A percentile compares a stretch with the other conserved stretches of the same genome.
Evolutionary conservation across 306 rosid species (phyloP).

Genomic region (Ammopiptanthus mongolicus): DNA sequence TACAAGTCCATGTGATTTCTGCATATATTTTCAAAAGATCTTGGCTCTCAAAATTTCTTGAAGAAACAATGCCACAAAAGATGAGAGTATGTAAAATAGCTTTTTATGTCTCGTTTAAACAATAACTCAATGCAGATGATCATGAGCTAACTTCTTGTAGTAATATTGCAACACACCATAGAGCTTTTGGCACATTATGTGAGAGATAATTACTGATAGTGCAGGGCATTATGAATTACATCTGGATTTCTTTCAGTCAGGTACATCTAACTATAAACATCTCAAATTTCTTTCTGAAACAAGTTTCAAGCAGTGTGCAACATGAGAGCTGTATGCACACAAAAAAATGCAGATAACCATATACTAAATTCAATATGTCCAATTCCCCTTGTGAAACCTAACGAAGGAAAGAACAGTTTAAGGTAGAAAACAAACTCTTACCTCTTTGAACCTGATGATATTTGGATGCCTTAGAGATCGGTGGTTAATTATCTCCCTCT

Average conservation of each 20-base stretch:
- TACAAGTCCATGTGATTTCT: neutral
- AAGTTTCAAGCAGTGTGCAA: slow-evolving; percentile 2
- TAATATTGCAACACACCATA: neutral
- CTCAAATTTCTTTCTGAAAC: neutral
- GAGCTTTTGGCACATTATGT: neutral
- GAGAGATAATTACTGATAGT: neutral
- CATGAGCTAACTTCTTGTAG: neutral
- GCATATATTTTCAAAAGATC: neutral
- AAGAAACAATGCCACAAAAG: neutral
- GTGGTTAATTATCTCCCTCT: slow-evolving; percentile 93
- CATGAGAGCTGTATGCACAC: neutral
- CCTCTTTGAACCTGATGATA: slow-evolving; percentile 96
- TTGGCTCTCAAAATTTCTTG: neutral
- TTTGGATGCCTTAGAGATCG: slow-evolving; percentile 91
- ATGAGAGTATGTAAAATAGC: neutral
- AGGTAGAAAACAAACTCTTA: slow-evolving; percentile 20
- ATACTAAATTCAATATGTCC: neutral
- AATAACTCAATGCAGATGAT: neutral
- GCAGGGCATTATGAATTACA: neutral
- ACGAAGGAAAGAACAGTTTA: neutral
- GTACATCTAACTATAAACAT: neutral
- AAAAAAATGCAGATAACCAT: slow-evolving; percentile 18
- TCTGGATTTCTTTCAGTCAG: neutral
- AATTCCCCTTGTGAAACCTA: neutral
- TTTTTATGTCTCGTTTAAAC: neutral